Evolutionary conservation across 495 filamentous ascomycete genomes (phyloP).

Genomic region (Oleoguttula mirabilis): DNA sequence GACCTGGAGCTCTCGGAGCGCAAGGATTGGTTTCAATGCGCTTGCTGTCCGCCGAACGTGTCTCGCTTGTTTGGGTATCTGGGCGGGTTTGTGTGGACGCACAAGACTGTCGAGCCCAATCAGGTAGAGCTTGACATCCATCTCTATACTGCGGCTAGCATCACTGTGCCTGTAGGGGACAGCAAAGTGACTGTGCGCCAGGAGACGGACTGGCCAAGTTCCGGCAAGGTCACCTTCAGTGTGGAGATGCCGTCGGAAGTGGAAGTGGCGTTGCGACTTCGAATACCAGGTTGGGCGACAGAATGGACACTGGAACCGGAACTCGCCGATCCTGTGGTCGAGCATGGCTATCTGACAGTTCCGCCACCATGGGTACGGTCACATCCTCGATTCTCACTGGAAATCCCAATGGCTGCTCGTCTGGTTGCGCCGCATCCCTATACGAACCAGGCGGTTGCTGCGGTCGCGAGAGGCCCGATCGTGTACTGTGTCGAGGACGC

Average conservation of each 20-base stretch:
- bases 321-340: slow-evolving; percentile 19
- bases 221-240: slow-evolving; percentile 39
- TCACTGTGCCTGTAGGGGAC: slow-evolving; percentile 31
- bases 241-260: slow-evolving; percentile 9
- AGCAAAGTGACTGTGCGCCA: slow-evolving; percentile 34
- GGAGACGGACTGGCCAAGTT: slow-evolving; percentile 43
- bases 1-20: slow-evolving; percentile 34
- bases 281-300: slow-evolving; percentile 42
- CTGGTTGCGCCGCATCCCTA: slow-evolving; percentile 41
- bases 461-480: slow-evolving; percentile 42
- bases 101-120: slow-evolving; percentile 21
- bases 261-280: slow-evolving; percentile 25
- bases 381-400: slow-evolving; percentile 28
- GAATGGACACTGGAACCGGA: slow-evolving; percentile 27
- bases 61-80: slow-evolving; percentile 40
- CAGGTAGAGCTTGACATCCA: slow-evolving; percentile 37
- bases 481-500: slow-evolving; percentile 48
- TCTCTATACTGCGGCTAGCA: slow-evolving; percentile 38
- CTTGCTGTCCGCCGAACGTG: slow-evolving; percentile 50
- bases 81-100: slow-evolving; percentile 44
- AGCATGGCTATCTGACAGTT: slow-evolving; percentile 39
- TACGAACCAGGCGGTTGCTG: slow-evolving; percentile 38
- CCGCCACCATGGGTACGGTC: slow-evolving; percentile 28
- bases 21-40: slow-evolving; percentile 43
- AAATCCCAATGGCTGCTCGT: slow-evolving; percentile 36